Conservation (phyloP, 129 eudicot species). For the Centrapalus pauciflorus region DNA sequence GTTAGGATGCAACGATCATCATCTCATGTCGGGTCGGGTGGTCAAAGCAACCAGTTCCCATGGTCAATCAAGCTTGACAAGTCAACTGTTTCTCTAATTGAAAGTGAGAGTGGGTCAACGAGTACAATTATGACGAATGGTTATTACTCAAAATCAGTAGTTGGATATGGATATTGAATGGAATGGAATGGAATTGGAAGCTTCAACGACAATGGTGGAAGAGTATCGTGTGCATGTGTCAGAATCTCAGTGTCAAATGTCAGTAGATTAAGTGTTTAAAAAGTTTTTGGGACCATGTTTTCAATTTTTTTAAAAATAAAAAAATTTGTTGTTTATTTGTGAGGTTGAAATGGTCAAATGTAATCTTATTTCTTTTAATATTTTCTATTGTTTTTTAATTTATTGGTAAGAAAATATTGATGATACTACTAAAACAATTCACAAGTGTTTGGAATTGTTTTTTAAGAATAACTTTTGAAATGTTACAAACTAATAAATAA, state of each 20-base stretch:
- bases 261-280: constrained; percentile 3
- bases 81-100: constrained; percentile 62
- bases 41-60: constrained; percentile 49
- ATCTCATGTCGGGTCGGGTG: constrained; percentile 64
- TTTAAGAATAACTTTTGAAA: too few relatives aligned
- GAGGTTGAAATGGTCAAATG: neutral
- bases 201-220: neutral
- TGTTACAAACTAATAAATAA: too few relatives aligned
- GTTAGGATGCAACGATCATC: constrained; percentile 81
- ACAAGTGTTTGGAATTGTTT: too few relatives aligned
- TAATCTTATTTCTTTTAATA: neutral
- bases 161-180: constrained; percentile 41
- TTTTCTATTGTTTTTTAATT: neutral
- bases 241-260: too few relatives aligned
- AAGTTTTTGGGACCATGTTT: neutral
- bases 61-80: constrained; percentile 81
- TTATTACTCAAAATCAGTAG: constrained; percentile 63
- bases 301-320: neutral
- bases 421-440: too few relatives aligned
- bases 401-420: too few relatives aligned
- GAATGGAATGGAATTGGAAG: neutral
- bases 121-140: constrained; percentile 53
- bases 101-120: constrained; percentile 81
- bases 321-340: constrained; percentile 6
- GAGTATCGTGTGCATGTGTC: neutral